Evolutionary conservation across 768 basidiomycete genomes (phyloP), one percentile per base, ranked within the genome.

Genomic region (Galerina marginata): DNA sequence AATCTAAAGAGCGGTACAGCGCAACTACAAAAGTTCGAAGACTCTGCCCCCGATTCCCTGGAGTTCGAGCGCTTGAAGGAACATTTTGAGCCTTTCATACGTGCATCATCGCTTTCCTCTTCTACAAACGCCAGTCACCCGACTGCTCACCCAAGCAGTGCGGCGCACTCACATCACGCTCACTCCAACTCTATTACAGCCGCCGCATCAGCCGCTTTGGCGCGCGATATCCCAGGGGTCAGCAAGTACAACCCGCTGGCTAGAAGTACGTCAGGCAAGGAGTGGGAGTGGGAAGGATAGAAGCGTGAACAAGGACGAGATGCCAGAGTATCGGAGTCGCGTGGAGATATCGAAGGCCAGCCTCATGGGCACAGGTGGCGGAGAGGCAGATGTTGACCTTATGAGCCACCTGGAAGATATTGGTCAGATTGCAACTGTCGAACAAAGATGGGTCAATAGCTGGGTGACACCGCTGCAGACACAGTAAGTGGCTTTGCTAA

Each of bases 51-150:
- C 9, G 94, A 93, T 58, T 85, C 86, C 10, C 77, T 95, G 63
- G 96, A 97, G 74, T 95, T 97, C 70, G 97, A 99, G 66, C 86
- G 90, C 61, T 75, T 99, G 67, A 96, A 96, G 77, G 95, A 97
- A 68, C 96, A 99, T 75, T 95, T 98, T 79, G 97, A 99, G 72
- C 92, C 94, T 56, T 92, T 93, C 80, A 78, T 99, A 75, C 89
- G 94, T 76, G 86, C 90, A 81, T 87, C 91, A 62, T 85, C 89
- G 60, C 80, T 86, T 75, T 87, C 90, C 70, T 82, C 89, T 75
- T 88, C 88, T 72, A 80, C 84, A 68, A 76, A 82, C 48, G 68
- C 76, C 80, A 68, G 72, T 54, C 74, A 77, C 67, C 77, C 81
- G 72, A 69, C 77, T 73, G 72, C 74, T 66, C 74, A 79, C 57